phyloP scores from a whole-genome alignment of 495 filamentous ascomycete genomes.

The Daldinia caldariorum region DNA sequence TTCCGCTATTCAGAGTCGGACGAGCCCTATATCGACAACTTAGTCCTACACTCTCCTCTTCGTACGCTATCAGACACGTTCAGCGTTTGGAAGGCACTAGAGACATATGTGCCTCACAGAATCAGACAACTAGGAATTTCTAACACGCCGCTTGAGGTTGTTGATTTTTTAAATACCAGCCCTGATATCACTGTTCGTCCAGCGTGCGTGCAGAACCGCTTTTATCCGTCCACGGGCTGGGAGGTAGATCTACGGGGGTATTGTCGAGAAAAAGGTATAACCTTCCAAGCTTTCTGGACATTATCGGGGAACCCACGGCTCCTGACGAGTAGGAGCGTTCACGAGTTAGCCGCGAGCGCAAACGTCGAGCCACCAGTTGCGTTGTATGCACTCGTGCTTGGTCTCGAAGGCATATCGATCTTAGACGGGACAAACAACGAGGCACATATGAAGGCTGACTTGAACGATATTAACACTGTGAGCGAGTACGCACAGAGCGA shows the following conservation, averaged over 20 bases:
- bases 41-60: slow-evolving; percentile 78
- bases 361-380: slow-evolving; percentile 61
- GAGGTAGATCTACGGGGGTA: slow-evolving; percentile 70
- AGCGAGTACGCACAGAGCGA: slow-evolving; percentile 58
- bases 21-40: slow-evolving; percentile 72
- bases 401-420: slow-evolving; percentile 65
- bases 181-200: slow-evolving; percentile 53
- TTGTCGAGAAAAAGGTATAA: slow-evolving; percentile 66
- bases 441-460: slow-evolving; percentile 71
- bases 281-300: slow-evolving; percentile 85
- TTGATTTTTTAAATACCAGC: slow-evolving; percentile 58
- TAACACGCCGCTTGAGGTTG: slow-evolving; percentile 67
- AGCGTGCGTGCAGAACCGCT: slow-evolving; percentile 77
- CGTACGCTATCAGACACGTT: slow-evolving; percentile 66
- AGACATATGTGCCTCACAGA: slow-evolving; percentile 68
- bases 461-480: slow-evolving; percentile 64
- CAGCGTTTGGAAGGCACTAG: slow-evolving; percentile 70
- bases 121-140: slow-evolving; percentile 78
- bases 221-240: slow-evolving; percentile 67
- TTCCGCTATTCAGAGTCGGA: slow-evolving; percentile 56
- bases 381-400: slow-evolving; percentile 74
- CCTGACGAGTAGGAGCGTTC: slow-evolving; percentile 61
- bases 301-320: slow-evolving; percentile 73
- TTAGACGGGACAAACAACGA: slow-evolving; percentile 75
- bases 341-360: slow-evolving; percentile 60